A percentile compares a stretch with the other conserved stretches of the same genome.
Conservation (phyloP, 2,329 filamentous ascomycete genomes). For the Aureobasidium uvarum region DNA sequence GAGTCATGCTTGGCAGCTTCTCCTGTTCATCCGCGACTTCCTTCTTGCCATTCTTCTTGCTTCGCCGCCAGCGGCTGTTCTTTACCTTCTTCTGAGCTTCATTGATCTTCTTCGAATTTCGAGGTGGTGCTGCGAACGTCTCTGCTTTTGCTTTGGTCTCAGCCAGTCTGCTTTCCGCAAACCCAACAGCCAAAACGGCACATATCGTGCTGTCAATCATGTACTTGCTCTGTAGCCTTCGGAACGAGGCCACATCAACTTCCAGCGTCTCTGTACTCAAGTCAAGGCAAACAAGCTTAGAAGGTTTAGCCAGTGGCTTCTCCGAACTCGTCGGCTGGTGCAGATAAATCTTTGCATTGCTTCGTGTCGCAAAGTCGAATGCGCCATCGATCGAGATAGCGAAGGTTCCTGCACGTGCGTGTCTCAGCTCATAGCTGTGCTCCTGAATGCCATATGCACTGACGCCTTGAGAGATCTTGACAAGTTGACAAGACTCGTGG, state of each 20-base stretch:
- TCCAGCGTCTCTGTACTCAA: constrained; percentile 44
- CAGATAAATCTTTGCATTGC: constrained; percentile 37
- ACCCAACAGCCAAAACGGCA: constrained; percentile 47
- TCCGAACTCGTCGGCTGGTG: constrained; percentile 43
- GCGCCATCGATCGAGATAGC: constrained; percentile 45
- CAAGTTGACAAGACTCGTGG: constrained; percentile 66
- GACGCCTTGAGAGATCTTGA: constrained; percentile 54
- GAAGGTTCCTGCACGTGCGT: constrained; percentile 47
- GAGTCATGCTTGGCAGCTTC: constrained; percentile 42
- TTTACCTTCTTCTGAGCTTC: constrained; percentile 22
- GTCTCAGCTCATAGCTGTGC: constrained; percentile 47
- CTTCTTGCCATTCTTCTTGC: constrained; percentile 27
- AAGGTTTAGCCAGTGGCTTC: constrained; percentile 41
- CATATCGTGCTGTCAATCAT: constrained; percentile 47
- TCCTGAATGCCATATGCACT: constrained; percentile 33
- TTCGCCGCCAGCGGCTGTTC: neutral
- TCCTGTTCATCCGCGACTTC: constrained; percentile 28
- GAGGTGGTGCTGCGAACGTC: constrained; percentile 25
- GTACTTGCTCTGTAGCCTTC: constrained; percentile 46
- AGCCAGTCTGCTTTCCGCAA: constrained; percentile 44
- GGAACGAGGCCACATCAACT: constrained; percentile 47
- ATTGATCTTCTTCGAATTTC: constrained; percentile 11
- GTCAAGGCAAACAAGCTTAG: constrained; percentile 47
- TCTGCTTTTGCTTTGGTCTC: constrained; percentile 24
- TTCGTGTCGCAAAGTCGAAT: constrained; percentile 1